Percentiles rank a stretch among this genome's conserved stretches.
Conservation (phyloP, 2,329 filamentous ascomycete species). For the Venturia nashicola region DNA sequence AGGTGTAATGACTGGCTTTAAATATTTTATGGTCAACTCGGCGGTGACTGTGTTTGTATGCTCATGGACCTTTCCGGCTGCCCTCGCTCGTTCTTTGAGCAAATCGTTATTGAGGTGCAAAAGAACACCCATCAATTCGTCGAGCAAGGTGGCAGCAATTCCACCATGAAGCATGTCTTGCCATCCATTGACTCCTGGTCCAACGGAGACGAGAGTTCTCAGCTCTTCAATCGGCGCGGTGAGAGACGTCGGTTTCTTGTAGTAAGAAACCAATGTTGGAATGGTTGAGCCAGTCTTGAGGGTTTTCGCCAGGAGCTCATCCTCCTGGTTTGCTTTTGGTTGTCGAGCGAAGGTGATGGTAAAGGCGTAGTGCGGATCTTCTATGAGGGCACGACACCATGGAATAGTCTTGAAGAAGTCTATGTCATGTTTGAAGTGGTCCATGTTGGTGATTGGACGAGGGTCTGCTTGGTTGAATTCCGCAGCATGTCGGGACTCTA, state of each 20-base stretch:
- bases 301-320: constrained; percentile 41
- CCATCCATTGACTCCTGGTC: constrained; percentile 41
- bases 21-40: constrained; percentile 3
- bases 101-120: constrained; percentile 6
- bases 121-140: constrained; percentile 42
- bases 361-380: constrained; percentile 25
- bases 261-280: constrained; percentile 26
- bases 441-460: background rate
- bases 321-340: constrained; percentile 29
- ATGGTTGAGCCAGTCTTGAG: constrained; percentile 41
- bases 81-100: constrained; percentile 11
- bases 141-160: constrained; percentile 43
- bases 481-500: too few species aligned
- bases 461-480: background rate
- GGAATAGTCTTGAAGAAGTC: constrained; percentile 25
- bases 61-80: background rate
- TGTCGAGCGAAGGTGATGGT: constrained; percentile 27
- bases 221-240: constrained; percentile 3
- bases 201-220: constrained; percentile 30
- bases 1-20: background rate
- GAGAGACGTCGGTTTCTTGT: background rate
- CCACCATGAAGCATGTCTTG: constrained; percentile 44
- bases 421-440: constrained; percentile 4
- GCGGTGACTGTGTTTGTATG: background rate
- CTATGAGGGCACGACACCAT: constrained; percentile 37